Evolutionary conservation across 2,329 filamentous ascomycete genomes (phyloP).

Genomic region (Fusarium concolor): DNA sequence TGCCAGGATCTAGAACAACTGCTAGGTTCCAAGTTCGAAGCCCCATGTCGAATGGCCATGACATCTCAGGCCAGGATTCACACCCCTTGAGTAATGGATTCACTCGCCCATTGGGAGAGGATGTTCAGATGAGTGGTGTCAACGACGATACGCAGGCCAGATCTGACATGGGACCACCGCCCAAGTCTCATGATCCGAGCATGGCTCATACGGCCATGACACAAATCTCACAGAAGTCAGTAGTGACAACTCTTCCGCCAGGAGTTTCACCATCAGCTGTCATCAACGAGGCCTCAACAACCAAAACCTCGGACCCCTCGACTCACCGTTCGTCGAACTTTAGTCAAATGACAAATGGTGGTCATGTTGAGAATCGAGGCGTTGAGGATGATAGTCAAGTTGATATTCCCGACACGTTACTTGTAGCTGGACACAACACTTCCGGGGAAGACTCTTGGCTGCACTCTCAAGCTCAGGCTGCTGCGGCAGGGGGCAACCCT

Average conservation of each 20-base stretch:
- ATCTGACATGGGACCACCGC: conserved; percentile 65
- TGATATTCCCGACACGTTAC: conserved; percentile 67
- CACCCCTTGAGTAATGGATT: conserved; percentile 67
- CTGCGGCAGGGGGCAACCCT: conserved; percentile 58
- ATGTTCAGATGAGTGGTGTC: conserved; percentile 69
- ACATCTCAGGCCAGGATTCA: conserved; percentile 50
- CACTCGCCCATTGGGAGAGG: conserved; percentile 60
- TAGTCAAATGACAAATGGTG: conserved; percentile 78
- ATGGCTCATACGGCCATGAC: conserved; percentile 61
- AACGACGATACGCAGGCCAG: conserved; percentile 61
- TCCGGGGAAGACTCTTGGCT: conserved; percentile 67
- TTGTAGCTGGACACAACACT: conserved; percentile 58
- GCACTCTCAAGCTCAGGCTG: conserved; percentile 68
- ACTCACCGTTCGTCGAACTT: conserved; percentile 70
- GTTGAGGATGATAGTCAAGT: conserved; percentile 50
- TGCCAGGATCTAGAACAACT: conserved; percentile 66
- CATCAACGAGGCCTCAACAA: conserved; percentile 90
- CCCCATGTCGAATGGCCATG: conserved; percentile 70
- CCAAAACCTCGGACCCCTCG: conserved; percentile 85
- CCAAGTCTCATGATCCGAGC: conserved; percentile 52
- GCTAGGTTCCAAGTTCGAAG: conserved; percentile 68
- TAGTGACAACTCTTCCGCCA: conserved; percentile 66
- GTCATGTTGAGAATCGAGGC: conserved; percentile 60
- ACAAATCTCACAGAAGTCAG: conserved; percentile 73
- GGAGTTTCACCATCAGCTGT: conserved; percentile 69